Base-by-base conservation (phyloP, 805 yeast genomes). In the Zygosaccharomyces bailii region DNA sequence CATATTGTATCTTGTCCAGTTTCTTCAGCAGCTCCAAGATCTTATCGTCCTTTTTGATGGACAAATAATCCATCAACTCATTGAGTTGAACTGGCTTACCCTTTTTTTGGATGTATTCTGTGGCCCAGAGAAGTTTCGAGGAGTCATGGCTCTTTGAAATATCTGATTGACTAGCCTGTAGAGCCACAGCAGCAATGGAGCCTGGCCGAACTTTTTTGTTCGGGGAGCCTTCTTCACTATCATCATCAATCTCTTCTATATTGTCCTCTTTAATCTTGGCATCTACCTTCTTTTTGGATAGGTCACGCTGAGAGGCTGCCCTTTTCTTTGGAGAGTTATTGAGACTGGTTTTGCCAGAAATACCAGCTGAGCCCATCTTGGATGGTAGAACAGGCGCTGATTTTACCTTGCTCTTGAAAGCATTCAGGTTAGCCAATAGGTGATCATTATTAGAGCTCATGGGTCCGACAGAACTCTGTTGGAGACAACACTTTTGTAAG, bases 51-150 rank as follows among this genome's bases (percentile, higher is more conserved):
- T 76, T 80, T 20, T 60, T 64, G 42, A 68, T 51, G 31, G 78
- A 79, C 50, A 93, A 67, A 56, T 86, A 83, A 34, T 78, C 75
- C 57, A 81, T 80, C 35, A 91, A 67, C 45, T 83, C 84, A 20
- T 72, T 69, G 4, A 87, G 73, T 4, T 79, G 65, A 1, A 90
- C 81, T 0, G 96, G 88, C 18, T 73, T 65, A 52, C 86, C 95
- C 45, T 67, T 61, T 66, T 66, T 68, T 57, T 88, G 90, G 49
- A 93, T 81, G 61, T 80, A 86, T 61, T 93, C 98, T 14, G 93
- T 93, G 1, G 98, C 97, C 61, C 89, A 78, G 58, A 87, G 82
- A 43, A 93, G 73, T 61, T 88, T 87, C 3, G 97, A 90, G 4
- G 96, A 86, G 45, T 84, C 75, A 61, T 86, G 95, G 39, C 61